Percentiles rank a stretch among this genome's conserved stretches.
phyloP scores from a whole-genome alignment of 176 grass and related monocot species.

The Leersia perrieri region DNA sequence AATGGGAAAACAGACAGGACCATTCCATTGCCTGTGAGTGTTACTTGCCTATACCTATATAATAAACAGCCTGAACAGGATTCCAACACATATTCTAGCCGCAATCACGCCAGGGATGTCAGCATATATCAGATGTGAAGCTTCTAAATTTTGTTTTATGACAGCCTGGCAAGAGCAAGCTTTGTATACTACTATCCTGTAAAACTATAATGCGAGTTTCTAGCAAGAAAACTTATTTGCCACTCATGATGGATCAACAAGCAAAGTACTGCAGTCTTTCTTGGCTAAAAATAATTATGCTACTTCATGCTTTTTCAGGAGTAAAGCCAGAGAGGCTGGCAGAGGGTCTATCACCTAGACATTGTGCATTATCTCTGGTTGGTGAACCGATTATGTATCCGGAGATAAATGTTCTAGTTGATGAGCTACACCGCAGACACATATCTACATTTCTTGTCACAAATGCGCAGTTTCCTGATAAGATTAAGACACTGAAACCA shows the following conservation, averaged over 20 bases:
- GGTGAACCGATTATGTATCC: conserved; percentile 98
- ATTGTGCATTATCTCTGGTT: conserved; percentile 97
- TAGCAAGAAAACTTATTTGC: background rate
- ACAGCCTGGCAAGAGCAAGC: background rate
- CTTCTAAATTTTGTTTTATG: background rate
- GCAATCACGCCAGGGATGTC: background rate
- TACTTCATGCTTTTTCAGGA: conserved; percentile 42
- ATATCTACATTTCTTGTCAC: conserved; percentile 97
- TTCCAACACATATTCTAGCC: background rate
- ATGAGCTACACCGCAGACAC: conserved; percentile 76
- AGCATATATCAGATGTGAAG: background rate
- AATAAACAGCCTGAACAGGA: conserved; percentile 4
- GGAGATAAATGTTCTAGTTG: conserved; percentile 92
- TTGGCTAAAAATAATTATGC: conserved; percentile 13
- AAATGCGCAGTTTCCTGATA: conserved; percentile 98
- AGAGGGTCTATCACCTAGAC: conserved; percentile 77
- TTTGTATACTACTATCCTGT: background rate
- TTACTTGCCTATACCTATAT: background rate
- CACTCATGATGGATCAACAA: background rate
- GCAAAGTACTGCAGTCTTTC: background rate
- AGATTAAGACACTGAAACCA: conserved; percentile 71
- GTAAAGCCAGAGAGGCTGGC: conserved; percentile 75
- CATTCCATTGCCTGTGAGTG: background rate
- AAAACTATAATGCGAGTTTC: background rate
- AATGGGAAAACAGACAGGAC: background rate